Conservation (phyloP, 345 rosid genomes). For the Populus euphratica region DNA sequence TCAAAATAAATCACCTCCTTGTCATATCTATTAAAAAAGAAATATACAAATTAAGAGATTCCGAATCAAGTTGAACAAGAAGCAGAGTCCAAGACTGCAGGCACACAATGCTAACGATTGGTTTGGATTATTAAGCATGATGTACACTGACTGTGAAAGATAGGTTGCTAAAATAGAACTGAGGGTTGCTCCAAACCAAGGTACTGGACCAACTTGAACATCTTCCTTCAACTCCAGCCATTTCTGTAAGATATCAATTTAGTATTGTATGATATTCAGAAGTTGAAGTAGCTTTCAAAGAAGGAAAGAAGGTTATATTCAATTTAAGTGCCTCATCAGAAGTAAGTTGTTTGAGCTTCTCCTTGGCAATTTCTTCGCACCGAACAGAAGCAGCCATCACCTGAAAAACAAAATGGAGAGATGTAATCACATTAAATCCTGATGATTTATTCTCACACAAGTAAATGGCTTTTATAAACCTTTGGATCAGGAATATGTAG, state of each 20-base stretch:
- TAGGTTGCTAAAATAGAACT: conserved; percentile 23
- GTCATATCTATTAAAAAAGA: conserved; percentile 46
- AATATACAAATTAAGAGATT: neutral
- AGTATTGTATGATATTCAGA: neutral
- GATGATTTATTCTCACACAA: neutral
- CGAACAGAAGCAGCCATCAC: conserved; percentile 38
- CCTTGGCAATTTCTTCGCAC: conserved; percentile 39
- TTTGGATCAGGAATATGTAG: conserved; percentile 37
- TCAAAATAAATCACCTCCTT: conserved; percentile 66
- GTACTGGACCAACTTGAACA: conserved; percentile 31
- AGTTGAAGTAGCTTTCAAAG: neutral
- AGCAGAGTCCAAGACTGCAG: neutral
- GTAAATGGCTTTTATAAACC: conserved; percentile 4
- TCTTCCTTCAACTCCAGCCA: conserved; percentile 31
- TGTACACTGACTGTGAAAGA: conserved; percentile 25
- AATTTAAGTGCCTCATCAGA: conserved; percentile 24
- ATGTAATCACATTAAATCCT: neutral
- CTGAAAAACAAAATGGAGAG: conserved; percentile 15
- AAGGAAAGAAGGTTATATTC: neutral
- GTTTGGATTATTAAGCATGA: too few species aligned
- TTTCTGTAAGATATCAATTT: conserved; percentile 11
- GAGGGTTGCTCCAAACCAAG: conserved; percentile 31
- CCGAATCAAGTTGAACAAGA: neutral
- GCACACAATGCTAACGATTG: neutral
- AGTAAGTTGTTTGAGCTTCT: conserved; percentile 19